These are phyloP conservation scores for Arctostaphylos glauca DNA, from an alignment of 148 eudicot species.

Conservation along the genomic window DNA sequence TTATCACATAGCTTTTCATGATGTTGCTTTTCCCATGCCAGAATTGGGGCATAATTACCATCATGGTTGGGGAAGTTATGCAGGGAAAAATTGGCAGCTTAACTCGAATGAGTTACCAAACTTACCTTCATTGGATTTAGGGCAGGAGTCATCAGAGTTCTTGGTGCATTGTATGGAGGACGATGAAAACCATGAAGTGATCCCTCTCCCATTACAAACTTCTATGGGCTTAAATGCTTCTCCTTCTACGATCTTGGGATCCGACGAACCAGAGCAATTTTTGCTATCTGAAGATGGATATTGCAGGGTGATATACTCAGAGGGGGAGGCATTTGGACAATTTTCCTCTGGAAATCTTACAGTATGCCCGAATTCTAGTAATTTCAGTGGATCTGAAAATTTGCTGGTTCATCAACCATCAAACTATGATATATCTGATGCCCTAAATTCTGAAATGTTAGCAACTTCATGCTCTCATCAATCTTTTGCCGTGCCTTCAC, in stretches of 20 bases:
- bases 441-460: slow-evolving; percentile 26
- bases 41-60: slow-evolving; percentile 45
- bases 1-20: slow-evolving; percentile 39
- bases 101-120: slow-evolving; percentile 44
- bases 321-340: slow-evolving; percentile 24
- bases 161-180: slow-evolving; percentile 35
- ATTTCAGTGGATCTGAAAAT: slow-evolving; percentile 36
- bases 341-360: slow-evolving; percentile 26
- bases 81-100: slow-evolving; percentile 35
- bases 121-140: slow-evolving; percentile 38
- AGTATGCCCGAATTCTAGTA: slow-evolving; percentile 25
- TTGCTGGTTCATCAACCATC: slow-evolving; percentile 36
- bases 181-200: slow-evolving; percentile 30
- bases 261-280: slow-evolving; percentile 26
- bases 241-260: slow-evolving; percentile 24
- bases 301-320: slow-evolving; percentile 30
- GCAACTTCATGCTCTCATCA: slow-evolving; percentile 46
- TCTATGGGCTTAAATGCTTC: slow-evolving; percentile 24
- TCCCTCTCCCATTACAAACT: slow-evolving; percentile 28
- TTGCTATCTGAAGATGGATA: slow-evolving; percentile 29
- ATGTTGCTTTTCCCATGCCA: slow-evolving; percentile 40
- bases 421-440: slow-evolving; percentile 43
- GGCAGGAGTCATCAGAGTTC: slow-evolving; percentile 42
- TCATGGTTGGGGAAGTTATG: slow-evolving; percentile 36
- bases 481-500: slow-evolving; percentile 29